Conservation (phyloP, 2,329 filamentous ascomycete genomes). For the Neophaeococcomyces aloes region DNA sequence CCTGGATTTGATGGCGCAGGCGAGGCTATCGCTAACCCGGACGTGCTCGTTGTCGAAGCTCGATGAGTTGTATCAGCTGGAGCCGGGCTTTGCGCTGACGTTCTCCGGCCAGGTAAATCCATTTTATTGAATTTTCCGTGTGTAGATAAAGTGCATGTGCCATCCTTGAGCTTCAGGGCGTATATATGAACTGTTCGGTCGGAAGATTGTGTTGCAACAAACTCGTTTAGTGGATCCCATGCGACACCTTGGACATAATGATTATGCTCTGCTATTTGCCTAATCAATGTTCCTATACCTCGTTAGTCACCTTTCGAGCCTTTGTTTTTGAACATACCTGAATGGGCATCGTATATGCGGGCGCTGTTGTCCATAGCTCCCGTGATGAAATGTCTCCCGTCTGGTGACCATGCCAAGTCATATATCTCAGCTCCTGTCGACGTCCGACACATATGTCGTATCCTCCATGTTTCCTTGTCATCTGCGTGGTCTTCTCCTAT, state of each 20-base stretch:
- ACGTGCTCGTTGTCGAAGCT: slow-evolving; percentile 33
- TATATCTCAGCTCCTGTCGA: slow-evolving; percentile 86
- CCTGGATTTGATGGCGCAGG: slow-evolving; percentile 85
- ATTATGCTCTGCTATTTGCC: slow-evolving; percentile 92
- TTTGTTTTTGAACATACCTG: slow-evolving; percentile 48
- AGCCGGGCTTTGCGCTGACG: slow-evolving; percentile 85
- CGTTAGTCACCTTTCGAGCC: not conserved
- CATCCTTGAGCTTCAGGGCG: slow-evolving; percentile 89
- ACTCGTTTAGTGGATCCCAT: slow-evolving; percentile 97
- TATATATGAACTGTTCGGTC: slow-evolving; percentile 98
- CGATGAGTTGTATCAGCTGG: slow-evolving; percentile 69
- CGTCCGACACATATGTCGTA: slow-evolving; percentile 95
- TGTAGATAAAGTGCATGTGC: slow-evolving; percentile 74
- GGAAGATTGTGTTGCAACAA: slow-evolving; percentile 94
- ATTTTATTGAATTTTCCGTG: slow-evolving; percentile 78
- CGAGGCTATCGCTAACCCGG: slow-evolving; percentile 55
- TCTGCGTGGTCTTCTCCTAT: slow-evolving; percentile 80
- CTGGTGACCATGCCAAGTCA: slow-evolving; percentile 97
- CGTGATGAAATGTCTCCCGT: slow-evolving; percentile 90
- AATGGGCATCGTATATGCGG: slow-evolving; percentile 88
- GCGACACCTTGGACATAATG: slow-evolving; percentile 98
- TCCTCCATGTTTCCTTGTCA: slow-evolving; percentile 93
- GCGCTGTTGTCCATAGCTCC: slow-evolving; percentile 99
- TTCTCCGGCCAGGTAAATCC: slow-evolving; percentile 81
- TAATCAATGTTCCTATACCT: slow-evolving; percentile 46